phyloP scores from a whole-genome alignment of 345 rosid genomes.

The Ceriops decandra region DNA sequence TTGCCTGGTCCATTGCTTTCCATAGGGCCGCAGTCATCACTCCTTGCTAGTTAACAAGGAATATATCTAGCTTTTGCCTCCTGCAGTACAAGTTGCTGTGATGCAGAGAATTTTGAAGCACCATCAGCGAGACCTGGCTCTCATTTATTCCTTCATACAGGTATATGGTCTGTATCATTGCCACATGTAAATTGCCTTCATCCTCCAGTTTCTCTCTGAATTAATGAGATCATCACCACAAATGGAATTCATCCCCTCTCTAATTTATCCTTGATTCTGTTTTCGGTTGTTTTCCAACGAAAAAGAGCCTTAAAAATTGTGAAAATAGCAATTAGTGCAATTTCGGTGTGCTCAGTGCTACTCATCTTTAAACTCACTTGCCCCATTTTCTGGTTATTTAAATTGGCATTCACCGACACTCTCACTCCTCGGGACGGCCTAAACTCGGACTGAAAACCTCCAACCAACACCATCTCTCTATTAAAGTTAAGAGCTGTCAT shows the following conservation, averaged over 20 bases:
- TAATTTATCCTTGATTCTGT: conserved; percentile 27
- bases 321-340: conserved; percentile 56
- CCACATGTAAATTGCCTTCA: not conserved
- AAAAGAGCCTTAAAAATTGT: conserved; percentile 55
- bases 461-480: conserved; percentile 67
- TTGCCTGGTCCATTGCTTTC: no score
- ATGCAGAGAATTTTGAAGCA: not conserved
- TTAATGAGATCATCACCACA: not conserved
- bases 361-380: conserved; percentile 58
- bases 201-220: not conserved
- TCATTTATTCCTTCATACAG: not conserved
- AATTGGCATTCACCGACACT: conserved; percentile 51
- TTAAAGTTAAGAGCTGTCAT: conserved; percentile 68
- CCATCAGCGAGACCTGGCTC: not conserved
- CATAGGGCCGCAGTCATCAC: no score
- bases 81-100: not conserved
- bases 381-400: conserved; percentile 83
- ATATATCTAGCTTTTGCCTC: not conserved
- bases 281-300: conserved; percentile 38
- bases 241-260: conserved; percentile 38
- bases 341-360: conserved; percentile 67
- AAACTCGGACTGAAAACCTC: conserved; percentile 72
- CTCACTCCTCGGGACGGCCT: conserved; percentile 52
- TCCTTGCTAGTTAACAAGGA: not conserved
- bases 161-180: not conserved